These are phyloP conservation scores for Agastache rugosa DNA, from an alignment of 257 asterid species.

Conservation along the genomic window DNA sequence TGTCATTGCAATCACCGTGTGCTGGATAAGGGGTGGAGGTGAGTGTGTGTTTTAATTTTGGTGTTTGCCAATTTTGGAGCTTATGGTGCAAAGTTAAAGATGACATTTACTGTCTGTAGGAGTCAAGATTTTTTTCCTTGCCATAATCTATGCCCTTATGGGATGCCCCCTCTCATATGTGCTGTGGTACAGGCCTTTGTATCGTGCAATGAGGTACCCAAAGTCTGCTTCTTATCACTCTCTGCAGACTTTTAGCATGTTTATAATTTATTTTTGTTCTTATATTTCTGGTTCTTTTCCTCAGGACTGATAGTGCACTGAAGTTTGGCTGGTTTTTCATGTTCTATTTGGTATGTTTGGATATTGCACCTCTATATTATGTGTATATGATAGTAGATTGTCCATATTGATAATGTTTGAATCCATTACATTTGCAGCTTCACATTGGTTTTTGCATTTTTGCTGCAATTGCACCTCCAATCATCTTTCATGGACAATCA, in stretches of 20 bases:
- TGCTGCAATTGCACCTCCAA: constrained; percentile 99
- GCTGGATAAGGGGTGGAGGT: constrained; percentile 96
- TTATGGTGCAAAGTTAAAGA: constrained; percentile 24
- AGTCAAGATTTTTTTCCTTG: constrained; percentile 87
- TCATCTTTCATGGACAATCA: constrained; percentile 85
- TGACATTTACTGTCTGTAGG: constrained; percentile 54
- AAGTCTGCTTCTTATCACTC: constrained; percentile 28
- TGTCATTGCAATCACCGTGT: constrained; percentile 76
- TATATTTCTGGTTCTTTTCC: constrained; percentile 33
- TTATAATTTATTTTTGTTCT: constrained; percentile 23
- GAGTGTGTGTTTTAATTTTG: neutral
- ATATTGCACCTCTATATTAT: constrained; percentile 13
- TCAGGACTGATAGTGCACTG: constrained; percentile 96
- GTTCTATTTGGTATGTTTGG: constrained; percentile 73
- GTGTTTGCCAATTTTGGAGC: neutral
- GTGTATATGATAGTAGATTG: constrained; percentile 10
- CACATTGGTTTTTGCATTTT: constrained; percentile 92
- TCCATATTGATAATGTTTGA: constrained; percentile 28
- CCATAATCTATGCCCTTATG: constrained; percentile 79
- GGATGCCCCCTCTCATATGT: constrained; percentile 92
- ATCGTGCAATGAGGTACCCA: constrained; percentile 87
- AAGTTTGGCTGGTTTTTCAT: constrained; percentile 94
- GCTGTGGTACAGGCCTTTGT: constrained; percentile 95
- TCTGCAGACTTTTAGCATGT: neutral
- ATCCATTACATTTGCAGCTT: constrained; percentile 60